Evolutionary conservation across 2,329 filamentous ascomycete genomes (phyloP).

Genomic region (Paramyrothecium sp.): DNA sequence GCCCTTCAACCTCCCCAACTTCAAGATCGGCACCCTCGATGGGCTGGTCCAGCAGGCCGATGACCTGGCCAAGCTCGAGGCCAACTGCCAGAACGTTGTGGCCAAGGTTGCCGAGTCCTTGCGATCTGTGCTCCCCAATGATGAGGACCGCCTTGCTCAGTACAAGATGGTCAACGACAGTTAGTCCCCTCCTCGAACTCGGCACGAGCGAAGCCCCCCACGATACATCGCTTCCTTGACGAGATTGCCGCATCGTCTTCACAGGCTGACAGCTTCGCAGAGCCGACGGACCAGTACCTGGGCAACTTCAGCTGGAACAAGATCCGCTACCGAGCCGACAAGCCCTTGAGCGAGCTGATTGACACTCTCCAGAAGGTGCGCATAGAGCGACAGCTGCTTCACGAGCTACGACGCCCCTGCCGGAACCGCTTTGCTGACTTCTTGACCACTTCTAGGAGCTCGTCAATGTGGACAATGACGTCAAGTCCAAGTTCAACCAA

Average conservation of each 20-base stretch:
- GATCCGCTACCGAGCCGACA: conserved; percentile 93
- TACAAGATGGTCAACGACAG: conserved; percentile 95
- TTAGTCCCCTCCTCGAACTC: conserved; percentile 41
- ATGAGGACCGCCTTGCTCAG: conserved; percentile 77
- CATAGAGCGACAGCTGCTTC: background rate
- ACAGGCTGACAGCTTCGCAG: conserved; percentile 46
- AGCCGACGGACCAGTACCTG: conserved; percentile 93
- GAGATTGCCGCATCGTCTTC: background rate
- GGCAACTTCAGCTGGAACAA: conserved; percentile 94
- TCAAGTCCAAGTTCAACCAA: conserved; percentile 90
- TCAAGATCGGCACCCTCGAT: conserved; percentile 97
- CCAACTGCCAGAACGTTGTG: conserved; percentile 76
- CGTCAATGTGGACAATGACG: conserved; percentile 88
- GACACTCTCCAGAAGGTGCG: conserved; percentile 81
- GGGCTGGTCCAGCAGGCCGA: conserved; percentile 95
- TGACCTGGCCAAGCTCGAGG: conserved; percentile 85
- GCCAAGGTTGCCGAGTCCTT: conserved; percentile 86
- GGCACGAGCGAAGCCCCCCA: background rate
- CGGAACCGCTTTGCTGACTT: background rate
- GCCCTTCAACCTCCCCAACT: conserved; percentile 82
- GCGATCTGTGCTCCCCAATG: conserved; percentile 76
- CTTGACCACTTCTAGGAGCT: conserved; percentile 62
- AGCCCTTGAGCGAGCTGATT: conserved; percentile 82
- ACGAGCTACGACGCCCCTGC: background rate
- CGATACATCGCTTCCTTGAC: no score